Evolutionary conservation across 2,329 filamentous ascomycete species (phyloP), one percentile per base, ranked within the genome.

Genomic region (Zymoseptoria tritici): DNA sequence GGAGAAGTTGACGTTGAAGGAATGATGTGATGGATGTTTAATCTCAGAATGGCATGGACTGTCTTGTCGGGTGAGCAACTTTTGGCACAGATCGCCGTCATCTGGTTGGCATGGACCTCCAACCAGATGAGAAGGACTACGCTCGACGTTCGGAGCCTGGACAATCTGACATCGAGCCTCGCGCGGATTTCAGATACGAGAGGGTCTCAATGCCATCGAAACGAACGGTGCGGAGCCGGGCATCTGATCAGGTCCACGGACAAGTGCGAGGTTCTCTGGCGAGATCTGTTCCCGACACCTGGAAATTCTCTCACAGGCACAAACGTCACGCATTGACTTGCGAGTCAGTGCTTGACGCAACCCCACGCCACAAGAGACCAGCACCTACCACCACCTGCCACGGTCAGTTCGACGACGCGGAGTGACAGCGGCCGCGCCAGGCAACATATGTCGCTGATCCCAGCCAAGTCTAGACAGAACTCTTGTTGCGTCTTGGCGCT

Each of bases 1-100:
- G 54, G 70, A 70, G 58, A 78, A 76, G 68, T 58, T 79, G 57
- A 73, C 55, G 9, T 26, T 69, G 24, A 60, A 62, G 16, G 61
- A 63, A 16, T 46, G 36, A 46, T 46, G 36, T 46, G 13, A 46
- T 16, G 36, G 13, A 13, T 42, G 16, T 7, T 16, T 16, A n/a
- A 16, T 46, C 11, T 16, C 11, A 16, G 36, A 16, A 13, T 46
- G 36, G 4, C 36, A 46, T 46, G 36, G 36, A 4, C 13, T 16
- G 16, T 46, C 36, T 16, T n/a, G 36, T 46, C 36, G 13, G 36
- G n/a, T 46, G 36, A 46, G 36, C 36, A 16, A n/a, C 16, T 46
- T 16, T 46, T 46, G 36, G 16, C 36, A 16, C 36, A 7, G 36
- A 46, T 46, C 36, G 36, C 36, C 36, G 36, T 46, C 36, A n/a